Conservation (phyloP, 192 early-diverging fungal genomes). For the Pilaira anomala region DNA sequence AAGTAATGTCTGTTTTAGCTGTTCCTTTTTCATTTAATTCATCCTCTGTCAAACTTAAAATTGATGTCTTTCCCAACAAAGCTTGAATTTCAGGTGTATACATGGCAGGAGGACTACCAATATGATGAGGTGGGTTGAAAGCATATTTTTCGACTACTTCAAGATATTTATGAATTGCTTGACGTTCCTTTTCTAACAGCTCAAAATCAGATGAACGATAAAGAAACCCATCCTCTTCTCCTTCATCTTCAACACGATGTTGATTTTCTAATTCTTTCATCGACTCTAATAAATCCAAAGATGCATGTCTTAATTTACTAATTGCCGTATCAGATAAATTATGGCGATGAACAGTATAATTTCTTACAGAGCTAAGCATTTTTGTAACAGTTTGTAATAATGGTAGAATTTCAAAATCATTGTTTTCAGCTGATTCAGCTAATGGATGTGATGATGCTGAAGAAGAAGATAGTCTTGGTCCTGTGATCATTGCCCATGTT, state of each 20-base stretch:
- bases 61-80: constrained; percentile 33
- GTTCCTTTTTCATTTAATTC: constrained; percentile 3
- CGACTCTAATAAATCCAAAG: constrained; percentile 46
- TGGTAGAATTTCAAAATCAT: constrained; percentile 40
- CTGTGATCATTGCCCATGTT: constrained; percentile 51
- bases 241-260: constrained; percentile 37
- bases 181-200: constrained; percentile 41
- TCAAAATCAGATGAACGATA: constrained; percentile 46
- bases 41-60: constrained; percentile 3
- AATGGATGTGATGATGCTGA: constrained; percentile 1
- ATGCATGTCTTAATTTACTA: constrained; percentile 38
- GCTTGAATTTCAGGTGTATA: constrained; percentile 32
- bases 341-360: constrained; percentile 50
- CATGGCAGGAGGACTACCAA: constrained; percentile 20
- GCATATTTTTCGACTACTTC: constrained; percentile 43
- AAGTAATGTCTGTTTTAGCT: constrained; percentile 1
- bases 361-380: constrained; percentile 47
- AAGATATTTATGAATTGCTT: constrained; percentile 46
- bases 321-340: constrained; percentile 39
- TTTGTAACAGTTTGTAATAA: constrained; percentile 50
- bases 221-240: constrained; percentile 42
- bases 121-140: constrained; percentile 44
- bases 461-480: constrained; percentile 25
- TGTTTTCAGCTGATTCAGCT: constrained; percentile 13
- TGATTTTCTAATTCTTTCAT: constrained; percentile 46